Percentiles rank a stretch among this genome's conserved stretches.
Evolutionary conservation across 2,329 filamentous ascomycete genomes (phyloP).

Genomic region (Aspergillus transmontanensis): DNA sequence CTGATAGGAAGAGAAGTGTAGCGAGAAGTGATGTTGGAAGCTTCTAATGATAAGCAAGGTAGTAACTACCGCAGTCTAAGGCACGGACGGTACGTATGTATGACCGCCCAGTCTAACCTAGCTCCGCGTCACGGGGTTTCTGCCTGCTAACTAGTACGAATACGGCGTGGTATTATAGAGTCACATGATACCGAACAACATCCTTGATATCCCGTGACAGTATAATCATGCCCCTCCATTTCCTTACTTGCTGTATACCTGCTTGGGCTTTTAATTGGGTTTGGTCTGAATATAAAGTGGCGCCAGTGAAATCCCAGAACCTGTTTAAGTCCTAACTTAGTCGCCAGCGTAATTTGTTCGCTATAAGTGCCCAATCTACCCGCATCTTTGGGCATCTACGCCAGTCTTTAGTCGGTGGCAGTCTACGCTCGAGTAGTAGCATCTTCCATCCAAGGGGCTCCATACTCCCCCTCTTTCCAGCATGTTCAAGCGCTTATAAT

Average conservation of each 20-base stretch:
- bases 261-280: not conserved
- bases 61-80: not conserved
- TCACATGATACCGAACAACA: not conserved
- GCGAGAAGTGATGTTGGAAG: not conserved
- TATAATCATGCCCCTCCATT: not conserved
- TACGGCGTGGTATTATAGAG: not conserved
- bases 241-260: not conserved
- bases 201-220: too few species aligned
- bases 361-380: conserved; percentile 6
- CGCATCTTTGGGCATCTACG: conserved; percentile 4
- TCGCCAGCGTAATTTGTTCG: not conserved
- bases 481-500: not conserved
- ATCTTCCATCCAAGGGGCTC: not conserved
- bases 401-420: not conserved
- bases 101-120: not conserved
- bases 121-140: conserved; percentile 38
- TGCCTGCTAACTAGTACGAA: conserved; percentile 13
- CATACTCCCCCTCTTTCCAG: not conserved
- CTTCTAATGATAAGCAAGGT: not conserved
- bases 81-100: not conserved
- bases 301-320: not conserved
- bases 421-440: not conserved
- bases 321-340: not conserved
- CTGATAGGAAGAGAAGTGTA: not conserved
- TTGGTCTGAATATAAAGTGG: not conserved